Conservation (phyloP, 805 yeast species). For the Clavispora vitiphila region DNA sequence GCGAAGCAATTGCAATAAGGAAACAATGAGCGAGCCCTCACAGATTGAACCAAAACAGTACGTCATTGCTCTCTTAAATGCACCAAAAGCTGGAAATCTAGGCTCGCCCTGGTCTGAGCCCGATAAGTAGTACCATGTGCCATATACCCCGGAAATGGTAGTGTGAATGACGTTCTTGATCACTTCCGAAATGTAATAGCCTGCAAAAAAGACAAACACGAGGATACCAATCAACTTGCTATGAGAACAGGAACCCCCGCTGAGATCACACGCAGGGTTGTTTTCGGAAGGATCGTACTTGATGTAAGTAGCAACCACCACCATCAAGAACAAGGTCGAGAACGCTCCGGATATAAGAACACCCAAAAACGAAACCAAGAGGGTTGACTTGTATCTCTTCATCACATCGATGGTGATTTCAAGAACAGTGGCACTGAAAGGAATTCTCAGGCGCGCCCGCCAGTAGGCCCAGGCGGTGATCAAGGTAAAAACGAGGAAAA, state of each 20-base stretch:
- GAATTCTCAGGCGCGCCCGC: slow-evolving; percentile 65
- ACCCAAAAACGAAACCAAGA: slow-evolving; percentile 58
- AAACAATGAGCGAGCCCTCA: slow-evolving; percentile 73
- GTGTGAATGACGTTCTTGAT: slow-evolving; percentile 76
- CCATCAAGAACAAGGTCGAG: slow-evolving; percentile 59
- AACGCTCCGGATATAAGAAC: slow-evolving; percentile 56
- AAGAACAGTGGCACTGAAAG: slow-evolving; percentile 66
- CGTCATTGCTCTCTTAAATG: slow-evolving; percentile 74
- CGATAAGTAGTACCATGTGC: slow-evolving; percentile 86
- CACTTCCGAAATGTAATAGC: slow-evolving; percentile 79
- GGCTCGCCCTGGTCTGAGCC: slow-evolving; percentile 77
- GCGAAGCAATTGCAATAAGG: slow-evolving; percentile 63
- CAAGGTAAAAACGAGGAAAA: slow-evolving; percentile 60
- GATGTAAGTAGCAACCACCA: slow-evolving; percentile 71
- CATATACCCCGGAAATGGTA: slow-evolving; percentile 77
- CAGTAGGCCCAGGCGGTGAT: slow-evolving; percentile 69
- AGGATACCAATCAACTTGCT: slow-evolving; percentile 63
- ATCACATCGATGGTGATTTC: slow-evolving; percentile 74
- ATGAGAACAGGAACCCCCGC: slow-evolving; percentile 49
- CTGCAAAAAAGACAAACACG: slow-evolving; percentile 74
- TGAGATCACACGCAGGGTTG: slow-evolving; percentile 51
- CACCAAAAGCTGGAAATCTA: slow-evolving; percentile 70
- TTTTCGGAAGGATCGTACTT: slow-evolving; percentile 58
- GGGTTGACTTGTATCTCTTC: slow-evolving; percentile 64
- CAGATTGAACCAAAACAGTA: slow-evolving; percentile 88